Base-by-base conservation (phyloP, 495 filamentous ascomycete genomes). In the Rhypophila decipiens region DNA sequence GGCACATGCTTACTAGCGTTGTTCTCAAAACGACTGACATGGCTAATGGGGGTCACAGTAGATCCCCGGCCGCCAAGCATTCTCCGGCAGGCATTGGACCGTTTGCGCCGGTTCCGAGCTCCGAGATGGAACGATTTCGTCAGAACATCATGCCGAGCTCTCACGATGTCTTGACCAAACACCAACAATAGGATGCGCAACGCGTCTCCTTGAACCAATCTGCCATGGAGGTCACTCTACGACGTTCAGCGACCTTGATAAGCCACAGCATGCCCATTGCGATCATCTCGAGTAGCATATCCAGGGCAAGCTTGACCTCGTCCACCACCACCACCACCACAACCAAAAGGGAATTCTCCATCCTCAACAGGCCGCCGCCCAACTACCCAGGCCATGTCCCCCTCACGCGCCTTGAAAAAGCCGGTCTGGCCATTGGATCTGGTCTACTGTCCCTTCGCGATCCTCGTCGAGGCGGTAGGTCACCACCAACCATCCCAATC, bases 371-470 rank as follows among this genome's bases (percentile, higher is more conserved):
- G 12, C 91, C 90, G 24, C 78, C 77, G 11, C 86, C 87, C 27
- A 87, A 84, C 53, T 98, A 98, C 74, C 82, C 86, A 0, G 87
- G 87, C 60, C 94, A 99, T 78, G 78, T 97, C 19, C 94, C 94
- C 19, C 84, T 97, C 49, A 91, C 83, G 11, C 66, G 65, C 10
- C 51, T 88, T 39, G 91, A 96, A 68, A 81, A 84, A 39, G 77
- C 77, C 48, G 82, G 80, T 19, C 76, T 98, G 1, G 87, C 90
- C 12, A 59, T 91, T 43, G 90, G 90, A 19, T 93, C 88, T 12
- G 90, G 89, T 22, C 57, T 96, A 9, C 76, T 82, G 42, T 87
- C 87, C 36, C 73, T 97, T 17, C 51, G 86, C 0, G 83, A 96
- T 60, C 91, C 90, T 0, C 71, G 85, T 44, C 78, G 94, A 59